Evolutionary conservation across 208 protist species (phyloP), one percentile per base, ranked within the genome.

Genomic region (Wallacemonas sp.): DNA sequence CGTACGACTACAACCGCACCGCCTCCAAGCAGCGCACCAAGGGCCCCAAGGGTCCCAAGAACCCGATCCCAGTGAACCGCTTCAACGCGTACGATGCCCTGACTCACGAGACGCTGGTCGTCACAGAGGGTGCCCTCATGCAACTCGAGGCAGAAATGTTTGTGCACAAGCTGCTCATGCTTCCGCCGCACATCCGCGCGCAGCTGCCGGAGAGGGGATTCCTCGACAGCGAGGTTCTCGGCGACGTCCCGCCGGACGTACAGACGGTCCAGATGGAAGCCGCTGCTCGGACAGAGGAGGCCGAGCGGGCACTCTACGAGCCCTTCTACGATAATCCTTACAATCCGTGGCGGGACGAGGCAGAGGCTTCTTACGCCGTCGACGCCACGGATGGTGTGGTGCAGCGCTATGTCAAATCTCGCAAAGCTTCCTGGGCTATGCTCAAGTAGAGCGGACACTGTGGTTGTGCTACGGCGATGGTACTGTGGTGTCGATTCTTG

Each of bases 51-150:
- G 92, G 92, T 5, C 87, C 83, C 26, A 96, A 96, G 63, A 96
- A 96, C 62, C 92, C 92, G 34, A 94, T 96, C 57, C 88, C 92
- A 1, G 83, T 95, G 43, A 96, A 96, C 68, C 88, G 92, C 30
- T 95, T 96, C 66, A 96, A 96, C 76, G 92, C 76, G 9, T 96
- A 83, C 67, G 92, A 96, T 67, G 86, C 85, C 1, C 80, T 96
- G 41, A 81, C 73, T 19, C 92, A 96, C 61, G 70, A 94, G 72
- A 80, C 62, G 8, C 72, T 96, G n/a, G 86, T 96, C 47, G 84
- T 96, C 52, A 96, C 92, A 1, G 88, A 96, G 55, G 92, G 92
- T 8, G 92, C 92, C 19, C 63, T 96, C 17, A 74, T 88, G 74
- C 92, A 96, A 74, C 72, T 96, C 11, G 92, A 96, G 66, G 78